Conservation (phyloP, 768 basidiomycete genomes). For the Rhodotorula babjevae region DNA sequence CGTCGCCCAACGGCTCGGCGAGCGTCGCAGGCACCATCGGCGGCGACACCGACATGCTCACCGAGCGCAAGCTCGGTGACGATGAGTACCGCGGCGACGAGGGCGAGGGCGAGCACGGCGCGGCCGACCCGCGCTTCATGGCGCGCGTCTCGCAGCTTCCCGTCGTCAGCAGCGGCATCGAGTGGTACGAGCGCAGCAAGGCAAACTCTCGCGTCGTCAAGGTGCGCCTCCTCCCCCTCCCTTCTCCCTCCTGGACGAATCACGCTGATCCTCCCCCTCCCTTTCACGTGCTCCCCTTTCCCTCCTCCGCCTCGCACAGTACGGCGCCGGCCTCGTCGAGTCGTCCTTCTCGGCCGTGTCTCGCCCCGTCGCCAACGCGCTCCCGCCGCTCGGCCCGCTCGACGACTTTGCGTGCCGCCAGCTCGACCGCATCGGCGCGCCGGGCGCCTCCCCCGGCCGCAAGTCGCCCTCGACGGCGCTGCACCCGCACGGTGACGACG, state of each 20-base stretch:
- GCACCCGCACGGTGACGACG: not conserved
- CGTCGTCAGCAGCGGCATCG: slow-evolving; percentile 27
- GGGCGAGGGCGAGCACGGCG: not conserved
- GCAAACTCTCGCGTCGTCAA: slow-evolving; percentile 79
- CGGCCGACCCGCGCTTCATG: slow-evolving; percentile 32
- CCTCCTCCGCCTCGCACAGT: slow-evolving; percentile 2
- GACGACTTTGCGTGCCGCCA: slow-evolving; percentile 87
- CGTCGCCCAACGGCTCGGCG: slow-evolving; percentile 1
- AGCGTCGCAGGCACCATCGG: not conserved
- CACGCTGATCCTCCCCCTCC: not conserved
- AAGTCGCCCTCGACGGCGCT: not conserved
- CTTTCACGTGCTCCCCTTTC: not conserved
- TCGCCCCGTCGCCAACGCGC: slow-evolving; percentile 28
- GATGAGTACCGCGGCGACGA: not conserved
- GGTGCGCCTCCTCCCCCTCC: slow-evolving; percentile 50
- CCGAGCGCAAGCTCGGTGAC: not conserved
- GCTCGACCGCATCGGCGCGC: slow-evolving; percentile 61
- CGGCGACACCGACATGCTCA: slow-evolving; percentile 1
- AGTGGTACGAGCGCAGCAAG: slow-evolving; percentile 63
- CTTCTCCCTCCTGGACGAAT: not conserved
- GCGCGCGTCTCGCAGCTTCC: slow-evolving; percentile 33
- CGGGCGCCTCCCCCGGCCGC: not conserved
- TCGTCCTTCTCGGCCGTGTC: slow-evolving; percentile 36
- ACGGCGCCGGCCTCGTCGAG: slow-evolving; percentile 37
- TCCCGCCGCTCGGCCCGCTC: slow-evolving; percentile 50